Evolutionary conservation across 176 grass and related monocot species (phyloP).

Genomic region (Oryza coarctata): DNA sequence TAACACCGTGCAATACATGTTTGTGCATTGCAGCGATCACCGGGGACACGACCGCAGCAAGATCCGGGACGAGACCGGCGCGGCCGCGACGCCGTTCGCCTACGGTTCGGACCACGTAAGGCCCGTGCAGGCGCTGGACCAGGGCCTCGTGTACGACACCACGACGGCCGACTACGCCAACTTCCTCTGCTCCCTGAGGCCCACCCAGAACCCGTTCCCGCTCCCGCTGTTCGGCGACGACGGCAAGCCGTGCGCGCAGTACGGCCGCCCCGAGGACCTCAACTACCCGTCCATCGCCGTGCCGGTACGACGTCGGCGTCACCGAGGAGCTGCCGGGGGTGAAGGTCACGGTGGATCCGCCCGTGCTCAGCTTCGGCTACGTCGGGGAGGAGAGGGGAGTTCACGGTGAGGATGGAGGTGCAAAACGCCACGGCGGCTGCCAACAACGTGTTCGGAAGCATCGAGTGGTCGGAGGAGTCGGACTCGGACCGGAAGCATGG

Average conservation of each 20-base stretch:
- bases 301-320: slow-evolving; percentile 39
- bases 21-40: slow-evolving; percentile 41
- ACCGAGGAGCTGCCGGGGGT: slow-evolving; percentile 29
- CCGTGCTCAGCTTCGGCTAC: slow-evolving; percentile 24
- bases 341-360: slow-evolving; percentile 44
- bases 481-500: slow-evolving; percentile 35
- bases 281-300: slow-evolving; percentile 74
- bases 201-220: slow-evolving; percentile 14
- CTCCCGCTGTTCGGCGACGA: slow-evolving; percentile 22
- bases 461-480: slow-evolving; percentile 38
- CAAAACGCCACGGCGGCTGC: not conserved
- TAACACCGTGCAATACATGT: not conserved
- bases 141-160: slow-evolving; percentile 67
- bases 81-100: slow-evolving; percentile 53
- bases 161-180: slow-evolving; percentile 54
- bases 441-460: slow-evolving; percentile 50
- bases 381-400: slow-evolving; percentile 58
- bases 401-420: slow-evolving; percentile 42
- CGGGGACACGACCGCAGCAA: slow-evolving; percentile 3
- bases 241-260: not conserved
- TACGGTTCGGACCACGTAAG: slow-evolving; percentile 57
- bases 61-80: slow-evolving; percentile 38
- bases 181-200: slow-evolving; percentile 54
- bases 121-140: slow-evolving; percentile 56
- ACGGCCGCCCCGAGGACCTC: slow-evolving; percentile 41